Evolutionary conservation across 805 yeast genomes (phyloP), one percentile per base, ranked within the genome.

Genomic region (Blastobotrys robertii): DNA sequence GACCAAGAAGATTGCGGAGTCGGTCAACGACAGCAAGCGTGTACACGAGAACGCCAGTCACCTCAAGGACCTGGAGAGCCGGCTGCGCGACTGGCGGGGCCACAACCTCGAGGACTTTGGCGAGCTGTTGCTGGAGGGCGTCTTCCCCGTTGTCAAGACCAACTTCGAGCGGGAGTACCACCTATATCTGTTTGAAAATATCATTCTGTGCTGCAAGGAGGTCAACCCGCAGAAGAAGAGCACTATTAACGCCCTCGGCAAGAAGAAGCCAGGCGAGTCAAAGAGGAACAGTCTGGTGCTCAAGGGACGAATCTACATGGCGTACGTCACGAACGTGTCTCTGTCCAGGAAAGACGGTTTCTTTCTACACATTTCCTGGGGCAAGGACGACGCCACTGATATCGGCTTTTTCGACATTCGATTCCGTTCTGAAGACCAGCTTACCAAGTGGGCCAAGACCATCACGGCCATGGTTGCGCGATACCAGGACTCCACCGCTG

Each of bases 21-120:
- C 77, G 51, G 90, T 92, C 30, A 92, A 92, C 64, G 98, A 92
- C 60, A 85, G 94, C 13, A 96, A 88, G 65, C 74, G 99, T 63
- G 72, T 84, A 50, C 80, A 92, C 1, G 98, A 92, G 60, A 92
- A 92, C 62, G 73, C 78, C 43, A 82, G 79, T 45, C 73, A 76
- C 31, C 69, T 84, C 34, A 76, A 74, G 51, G 81, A 80, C 42
- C 70, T 92, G 36, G 70, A 73, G 43, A 84, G 77, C 14, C 74
- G 88, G 45, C 94, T 90, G 8, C 68, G 72, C 15, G 94, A 88
- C 63, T 92, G 98, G 98, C 78, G 86, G 53, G 97, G 96, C 15
- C 86, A 85, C 58, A 78, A 79, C 46, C 67, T 82, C 36, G 70
- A 70, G 43, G 81, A 79, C 50, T 84, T 86, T 59, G 99, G 99